A percentile compares a stretch with the other conserved stretches of the same genome.
These are phyloP conservation scores for Puccinellia tenuiflora DNA, from an alignment of 176 grass and related monocot species.

Conservation along the genomic window DNA sequence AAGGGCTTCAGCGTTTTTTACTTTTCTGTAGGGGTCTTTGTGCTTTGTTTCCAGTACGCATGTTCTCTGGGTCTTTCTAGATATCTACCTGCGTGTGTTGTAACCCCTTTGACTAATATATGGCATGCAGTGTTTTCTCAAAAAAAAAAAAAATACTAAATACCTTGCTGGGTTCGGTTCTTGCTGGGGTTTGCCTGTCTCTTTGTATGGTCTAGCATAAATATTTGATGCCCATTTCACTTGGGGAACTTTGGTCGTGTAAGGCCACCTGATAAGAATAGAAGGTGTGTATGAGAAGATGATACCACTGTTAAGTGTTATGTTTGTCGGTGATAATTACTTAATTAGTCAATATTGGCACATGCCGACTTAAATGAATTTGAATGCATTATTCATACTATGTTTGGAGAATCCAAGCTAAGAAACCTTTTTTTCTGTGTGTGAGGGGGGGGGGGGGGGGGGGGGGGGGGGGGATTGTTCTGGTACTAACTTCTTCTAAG, in stretches of 20 bases:
- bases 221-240: background rate
- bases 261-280: background rate
- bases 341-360: background rate
- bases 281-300: background rate
- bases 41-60: no score
- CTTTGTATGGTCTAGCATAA: background rate
- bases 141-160: no score
- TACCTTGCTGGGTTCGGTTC: background rate
- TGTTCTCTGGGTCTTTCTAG: no score
- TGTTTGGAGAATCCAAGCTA: background rate
- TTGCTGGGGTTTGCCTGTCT: background rate
- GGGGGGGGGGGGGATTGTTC: background rate
- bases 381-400: background rate
- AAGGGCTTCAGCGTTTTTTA: no score
- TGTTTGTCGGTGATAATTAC: background rate
- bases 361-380: background rate
- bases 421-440: no score
- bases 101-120: no score
- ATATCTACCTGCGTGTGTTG: no score
- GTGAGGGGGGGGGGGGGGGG: no score
- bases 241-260: background rate
- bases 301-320: background rate
- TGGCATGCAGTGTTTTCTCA: no score
- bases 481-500: background rate
- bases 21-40: no score